Conservation (phyloP, 257 asterid genomes). For the Nemophila menziesii region DNA sequence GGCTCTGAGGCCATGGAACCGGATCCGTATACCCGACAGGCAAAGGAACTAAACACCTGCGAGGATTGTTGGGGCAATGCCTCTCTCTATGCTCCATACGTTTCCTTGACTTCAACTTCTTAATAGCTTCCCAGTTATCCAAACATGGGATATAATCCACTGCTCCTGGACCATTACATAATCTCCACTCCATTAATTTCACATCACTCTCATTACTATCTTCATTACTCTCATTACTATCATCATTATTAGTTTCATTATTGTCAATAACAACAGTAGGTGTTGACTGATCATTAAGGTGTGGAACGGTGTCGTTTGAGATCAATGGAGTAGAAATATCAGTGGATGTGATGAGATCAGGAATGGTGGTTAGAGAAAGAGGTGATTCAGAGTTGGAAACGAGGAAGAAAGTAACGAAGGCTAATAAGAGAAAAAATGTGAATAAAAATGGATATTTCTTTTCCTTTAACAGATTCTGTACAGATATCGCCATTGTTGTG, state of each 20-base stretch:
- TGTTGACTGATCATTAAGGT: background rate
- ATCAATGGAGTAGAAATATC: background rate
- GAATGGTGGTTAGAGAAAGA: slow-evolving; percentile 24
- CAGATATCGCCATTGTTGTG: slow-evolving; percentile 29
- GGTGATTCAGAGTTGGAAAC: slow-evolving; percentile 57
- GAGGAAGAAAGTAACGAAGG: slow-evolving; percentile 46
- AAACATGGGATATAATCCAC: slow-evolving; percentile 83
- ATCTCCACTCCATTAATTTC: slow-evolving; percentile 32
- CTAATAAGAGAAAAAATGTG: slow-evolving; percentile 48
- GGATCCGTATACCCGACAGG: slow-evolving; percentile 62
- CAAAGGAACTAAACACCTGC: slow-evolving; percentile 72
- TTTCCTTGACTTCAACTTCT: slow-evolving; percentile 40
- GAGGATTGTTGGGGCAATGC: slow-evolving; percentile 64
- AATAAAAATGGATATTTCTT: slow-evolving; percentile 63
- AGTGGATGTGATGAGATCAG: slow-evolving; percentile 18
- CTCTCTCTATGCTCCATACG: slow-evolving; percentile 92
- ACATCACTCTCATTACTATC: slow-evolving; percentile 10
- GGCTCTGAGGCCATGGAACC: slow-evolving; percentile 92
- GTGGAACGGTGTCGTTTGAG: slow-evolving; percentile 5
- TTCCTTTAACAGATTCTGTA: slow-evolving; percentile 48
- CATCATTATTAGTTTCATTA: background rate
- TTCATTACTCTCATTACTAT: background rate
- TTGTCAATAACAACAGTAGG: slow-evolving; percentile 1
- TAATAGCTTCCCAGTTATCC: slow-evolving; percentile 64
- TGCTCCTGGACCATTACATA: slow-evolving; percentile 37